Percentiles rank a stretch among this genome's conserved stretches.
phyloP scores from a whole-genome alignment of 768 basidiomycete genomes.

The Lactifluus echinatus region DNA sequence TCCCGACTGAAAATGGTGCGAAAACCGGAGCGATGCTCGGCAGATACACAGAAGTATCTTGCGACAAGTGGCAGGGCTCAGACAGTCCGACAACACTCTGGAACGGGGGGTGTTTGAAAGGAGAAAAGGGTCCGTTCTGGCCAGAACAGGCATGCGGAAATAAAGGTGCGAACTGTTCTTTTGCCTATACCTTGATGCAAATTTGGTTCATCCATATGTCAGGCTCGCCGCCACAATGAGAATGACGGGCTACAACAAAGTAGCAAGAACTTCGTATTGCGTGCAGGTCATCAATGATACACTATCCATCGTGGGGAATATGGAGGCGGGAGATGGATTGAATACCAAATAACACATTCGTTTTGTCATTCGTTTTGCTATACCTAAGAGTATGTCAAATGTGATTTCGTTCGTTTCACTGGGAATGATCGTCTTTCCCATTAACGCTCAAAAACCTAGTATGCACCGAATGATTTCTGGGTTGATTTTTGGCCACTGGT shows the following conservation, averaged over 20 bases:
- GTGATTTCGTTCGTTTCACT: background rate
- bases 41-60: conserved; percentile 46
- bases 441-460: background rate
- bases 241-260: background rate
- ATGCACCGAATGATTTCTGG: conserved; percentile 17
- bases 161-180: conserved; percentile 31
- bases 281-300: background rate
- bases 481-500: conserved; percentile 20
- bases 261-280: background rate
- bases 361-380: background rate
- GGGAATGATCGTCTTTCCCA: too few relatives aligned
- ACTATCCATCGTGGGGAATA: background rate
- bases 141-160: conserved; percentile 46
- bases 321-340: background rate
- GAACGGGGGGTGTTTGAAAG: conserved; percentile 43
- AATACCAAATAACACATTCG: background rate
- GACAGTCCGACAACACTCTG: conserved; percentile 36
- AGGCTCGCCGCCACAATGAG: conserved; percentile 1
- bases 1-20: conserved; percentile 47
- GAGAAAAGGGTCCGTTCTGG: conserved; percentile 43
- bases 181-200: background rate
- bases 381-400: background rate
- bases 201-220: background rate
- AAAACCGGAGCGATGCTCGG: conserved; percentile 47
- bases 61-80: conserved; percentile 49